Conservation (phyloP, 805 yeast genomes). For the Huiozyma naganishii region DNA sequence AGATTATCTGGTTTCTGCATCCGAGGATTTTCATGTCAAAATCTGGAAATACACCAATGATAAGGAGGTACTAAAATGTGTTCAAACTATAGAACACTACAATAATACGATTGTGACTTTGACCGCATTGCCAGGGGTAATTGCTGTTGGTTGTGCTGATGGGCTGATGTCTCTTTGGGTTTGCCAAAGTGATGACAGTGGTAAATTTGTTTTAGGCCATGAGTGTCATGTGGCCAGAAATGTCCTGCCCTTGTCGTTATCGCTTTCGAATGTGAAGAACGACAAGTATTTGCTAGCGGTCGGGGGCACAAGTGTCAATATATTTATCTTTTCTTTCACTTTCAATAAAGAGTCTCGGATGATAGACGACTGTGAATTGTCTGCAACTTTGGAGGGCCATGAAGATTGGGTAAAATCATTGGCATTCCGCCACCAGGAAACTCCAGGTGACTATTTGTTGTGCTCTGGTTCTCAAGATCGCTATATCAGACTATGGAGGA, state of each 20-base stretch:
- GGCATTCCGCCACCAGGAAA: conserved; percentile 39
- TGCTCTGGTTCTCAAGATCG: conserved; percentile 93
- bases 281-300: conserved; percentile 42
- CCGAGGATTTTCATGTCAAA: conserved; percentile 54
- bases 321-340: conserved; percentile 45
- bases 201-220: conserved; percentile 14
- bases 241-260: conserved; percentile 20
- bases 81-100: conserved; percentile 32
- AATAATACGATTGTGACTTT: conserved; percentile 44
- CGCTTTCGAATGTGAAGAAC: conserved; percentile 15
- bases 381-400: conserved; percentile 69
- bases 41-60: conserved; percentile 40
- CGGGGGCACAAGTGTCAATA: conserved; percentile 56
- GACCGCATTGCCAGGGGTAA: conserved; percentile 32
- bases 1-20: conserved; percentile 43
- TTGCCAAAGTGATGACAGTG: conserved; percentile 10
- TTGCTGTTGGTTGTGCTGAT: conserved; percentile 54
- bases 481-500: conserved; percentile 82
- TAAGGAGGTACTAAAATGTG: conserved; percentile 11
- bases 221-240: conserved; percentile 18
- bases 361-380: conserved; percentile 24
- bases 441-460: conserved; percentile 45
- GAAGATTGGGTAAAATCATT: conserved; percentile 92
- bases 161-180: conserved; percentile 50
- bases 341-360: conserved; percentile 4